Conservation (phyloP, 2,329 filamentous ascomycete genomes). For the Fusarium buxicola region DNA sequence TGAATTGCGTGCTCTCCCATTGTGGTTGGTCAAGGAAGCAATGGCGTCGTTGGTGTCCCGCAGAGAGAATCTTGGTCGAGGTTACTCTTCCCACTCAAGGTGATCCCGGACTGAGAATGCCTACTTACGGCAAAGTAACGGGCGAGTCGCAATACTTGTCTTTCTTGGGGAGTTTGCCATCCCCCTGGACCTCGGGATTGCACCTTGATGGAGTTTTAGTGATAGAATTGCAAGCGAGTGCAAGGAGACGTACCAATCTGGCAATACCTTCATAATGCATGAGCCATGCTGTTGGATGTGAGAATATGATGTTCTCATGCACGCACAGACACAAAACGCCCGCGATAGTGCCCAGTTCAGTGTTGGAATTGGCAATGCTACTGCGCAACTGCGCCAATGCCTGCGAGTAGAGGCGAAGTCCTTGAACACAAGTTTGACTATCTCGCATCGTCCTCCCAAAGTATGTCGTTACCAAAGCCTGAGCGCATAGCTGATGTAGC, state of each 20-base stretch:
- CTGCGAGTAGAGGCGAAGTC: constrained; percentile 11
- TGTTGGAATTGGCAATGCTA: constrained; percentile 8
- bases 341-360: constrained; percentile 17
- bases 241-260: constrained; percentile 2
- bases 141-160: constrained; percentile 9
- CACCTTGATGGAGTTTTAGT: not conserved
- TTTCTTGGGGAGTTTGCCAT: constrained; percentile 8
- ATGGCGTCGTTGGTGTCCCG: constrained; percentile 22
- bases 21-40: constrained; percentile 28
- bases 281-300: constrained; percentile 28
- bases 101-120: accelerated
- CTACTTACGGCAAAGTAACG: constrained; percentile 19
- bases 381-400: constrained; percentile 20
- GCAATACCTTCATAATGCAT: constrained; percentile 28
- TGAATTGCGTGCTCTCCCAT: constrained; percentile 7
- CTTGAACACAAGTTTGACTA: constrained; percentile 16
- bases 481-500: constrained; percentile 21
- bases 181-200: constrained; percentile 22
- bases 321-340: constrained; percentile 27
- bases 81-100: not conserved
- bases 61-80: constrained; percentile 16
- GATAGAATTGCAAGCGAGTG: not conserved
- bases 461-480: constrained; percentile 19
- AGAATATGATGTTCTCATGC: constrained; percentile 24
- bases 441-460: constrained; percentile 21